A percentile compares a stretch with the other conserved stretches of the same genome.
Conservation (phyloP, 139 green algal genomes). For the Chlorella ohadii region DNA sequence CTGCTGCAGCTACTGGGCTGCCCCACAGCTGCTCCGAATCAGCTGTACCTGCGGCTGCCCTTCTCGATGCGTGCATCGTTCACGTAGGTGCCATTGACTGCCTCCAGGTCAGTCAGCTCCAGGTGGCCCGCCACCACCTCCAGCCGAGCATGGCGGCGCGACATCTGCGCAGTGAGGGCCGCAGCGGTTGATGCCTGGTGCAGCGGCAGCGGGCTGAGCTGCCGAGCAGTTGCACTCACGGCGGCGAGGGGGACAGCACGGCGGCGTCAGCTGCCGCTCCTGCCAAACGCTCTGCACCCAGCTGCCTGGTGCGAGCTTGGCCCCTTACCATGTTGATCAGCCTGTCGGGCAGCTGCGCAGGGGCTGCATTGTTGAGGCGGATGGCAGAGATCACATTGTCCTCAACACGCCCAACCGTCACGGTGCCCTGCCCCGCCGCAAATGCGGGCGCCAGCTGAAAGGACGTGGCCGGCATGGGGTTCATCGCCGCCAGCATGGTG, state of each 20-base stretch:
- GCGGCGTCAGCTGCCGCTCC: background rate
- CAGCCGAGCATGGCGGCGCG: slow-evolving; percentile 5
- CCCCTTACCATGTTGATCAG: slow-evolving; percentile 26
- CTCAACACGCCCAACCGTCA: slow-evolving; percentile 10
- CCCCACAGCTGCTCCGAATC: no score
- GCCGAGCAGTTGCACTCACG: background rate
- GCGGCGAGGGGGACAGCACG: background rate
- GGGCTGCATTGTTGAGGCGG: background rate
- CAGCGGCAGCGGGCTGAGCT: background rate
- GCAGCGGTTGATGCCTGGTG: background rate
- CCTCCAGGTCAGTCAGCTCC: background rate
- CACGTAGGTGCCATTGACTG: slow-evolving; percentile 21
- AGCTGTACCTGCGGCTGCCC: background rate
- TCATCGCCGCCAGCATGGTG: slow-evolving; percentile 14
- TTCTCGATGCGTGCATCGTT: slow-evolving; percentile 1
- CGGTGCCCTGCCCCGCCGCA: background rate
- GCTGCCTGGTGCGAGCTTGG: background rate
- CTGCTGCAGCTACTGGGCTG: no score
- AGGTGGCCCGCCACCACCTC: slow-evolving; percentile 15
- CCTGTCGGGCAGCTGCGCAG: background rate
- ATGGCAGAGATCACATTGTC: background rate
- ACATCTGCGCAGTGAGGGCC: slow-evolving; percentile 4
- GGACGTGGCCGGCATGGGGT: background rate
- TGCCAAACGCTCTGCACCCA: background rate
- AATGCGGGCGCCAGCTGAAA: slow-evolving; percentile 1